phyloP scores from a whole-genome alignment of 345 rosid genomes.

The Arabidopsis arenosa region DNA sequence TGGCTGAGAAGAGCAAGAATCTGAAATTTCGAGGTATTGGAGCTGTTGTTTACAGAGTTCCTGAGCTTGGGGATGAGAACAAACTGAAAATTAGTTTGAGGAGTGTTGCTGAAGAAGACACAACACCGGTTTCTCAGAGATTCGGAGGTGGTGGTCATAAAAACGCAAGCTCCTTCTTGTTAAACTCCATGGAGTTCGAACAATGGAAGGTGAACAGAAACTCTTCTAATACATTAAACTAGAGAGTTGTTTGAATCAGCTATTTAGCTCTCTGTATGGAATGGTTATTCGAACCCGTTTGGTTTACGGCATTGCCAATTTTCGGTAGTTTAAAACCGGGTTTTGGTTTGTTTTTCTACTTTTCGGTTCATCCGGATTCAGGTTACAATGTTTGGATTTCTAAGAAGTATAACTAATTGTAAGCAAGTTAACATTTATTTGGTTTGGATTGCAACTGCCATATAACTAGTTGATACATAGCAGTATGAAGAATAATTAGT shows the following conservation, averaged over 20 bases:
- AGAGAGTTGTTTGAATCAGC: not conserved
- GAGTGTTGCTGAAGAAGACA: constrained; percentile 66
- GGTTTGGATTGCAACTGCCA: not conserved
- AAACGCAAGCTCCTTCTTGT: constrained; percentile 75
- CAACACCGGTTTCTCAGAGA: constrained; percentile 57
- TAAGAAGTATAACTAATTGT: not conserved
- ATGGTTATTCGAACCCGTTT: constrained; percentile 1
- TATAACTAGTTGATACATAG: not conserved
- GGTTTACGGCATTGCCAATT: constrained; percentile 9
- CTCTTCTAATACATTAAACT: constrained; percentile 4
- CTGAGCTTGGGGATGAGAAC: constrained; percentile 60
- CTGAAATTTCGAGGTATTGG: constrained; percentile 63
- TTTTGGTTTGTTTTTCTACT: not conserved
- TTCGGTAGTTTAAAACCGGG: not conserved
- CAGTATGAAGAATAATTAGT: too few relatives aligned
- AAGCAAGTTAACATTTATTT: not conserved
- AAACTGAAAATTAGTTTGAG: constrained; percentile 75
- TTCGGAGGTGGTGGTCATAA: constrained; percentile 78
- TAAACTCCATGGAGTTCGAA: constrained; percentile 55
- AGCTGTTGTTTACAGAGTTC: constrained; percentile 69
- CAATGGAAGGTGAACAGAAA: constrained; percentile 54
- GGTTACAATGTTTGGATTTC: not conserved
- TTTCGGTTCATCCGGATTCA: not conserved
- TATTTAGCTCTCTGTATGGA: not conserved
- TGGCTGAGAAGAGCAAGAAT: constrained; percentile 62